Base-by-base conservation (phyloP, 805 yeast species). In the Candida nanaspora region DNA sequence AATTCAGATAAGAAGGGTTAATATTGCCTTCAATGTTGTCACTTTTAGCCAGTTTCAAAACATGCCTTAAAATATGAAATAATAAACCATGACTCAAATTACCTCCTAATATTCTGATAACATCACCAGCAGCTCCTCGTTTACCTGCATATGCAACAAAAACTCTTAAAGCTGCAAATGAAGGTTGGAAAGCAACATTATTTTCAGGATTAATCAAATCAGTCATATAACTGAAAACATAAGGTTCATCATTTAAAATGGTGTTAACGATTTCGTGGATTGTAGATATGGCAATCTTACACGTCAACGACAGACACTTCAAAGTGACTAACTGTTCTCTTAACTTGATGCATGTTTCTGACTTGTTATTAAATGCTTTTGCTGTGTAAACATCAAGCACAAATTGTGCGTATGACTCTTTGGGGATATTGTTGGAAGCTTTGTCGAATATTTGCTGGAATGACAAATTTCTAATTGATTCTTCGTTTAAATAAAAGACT, bases 51-150 rank as follows among this genome's bases (percentile, higher is more conserved):
- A 65, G 62, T 37, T 78, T 76, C 41, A 76, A 66, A n/a, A 86
- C 75, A 33, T 69, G 68, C 42, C 89, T 73, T 23, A 88, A 57
- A 25, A 81, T 73, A 52, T 85, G 88, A 63, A 83, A 85, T 31
- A 89, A 54, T 11, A 79, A 62, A 1, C 97, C 97, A 59, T 89
- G 96, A 45, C 80, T 78, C 31, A 89, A 87, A 56, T 86, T 86
- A 9, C 93, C 96, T 18, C 93, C 86, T 47, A 88, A 59, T 11
- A 85, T 79, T 43, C 87, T 71, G 40, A 88, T 69, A 19, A 89
- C 69, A 48, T 88, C 96, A 38, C 81, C 69, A 15, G 89, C 81
- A 76, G 88, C 82, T 4, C 72, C 71, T 36, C 78, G 77, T 51
- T 78, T 79, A 18, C 73, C 65, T 1, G 95, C 73, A 6, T 86